These are phyloP conservation scores for Ceratobasidium sp. DNA, from an alignment of 1,284 basidiomycete genomes.

Conservation along the genomic window DNA sequence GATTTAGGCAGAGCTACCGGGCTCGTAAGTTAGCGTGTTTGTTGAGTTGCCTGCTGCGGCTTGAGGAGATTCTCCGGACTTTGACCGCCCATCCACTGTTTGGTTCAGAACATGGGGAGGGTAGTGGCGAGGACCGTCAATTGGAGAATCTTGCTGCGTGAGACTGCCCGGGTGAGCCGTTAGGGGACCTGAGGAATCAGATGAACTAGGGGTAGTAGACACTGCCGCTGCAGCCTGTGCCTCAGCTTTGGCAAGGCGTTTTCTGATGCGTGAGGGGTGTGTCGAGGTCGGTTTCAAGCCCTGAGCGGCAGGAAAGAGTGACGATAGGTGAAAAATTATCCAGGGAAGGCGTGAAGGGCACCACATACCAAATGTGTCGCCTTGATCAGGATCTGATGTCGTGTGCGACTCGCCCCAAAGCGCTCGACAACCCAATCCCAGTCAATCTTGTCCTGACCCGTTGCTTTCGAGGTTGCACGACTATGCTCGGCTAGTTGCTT, in stretches of 20 bases:
- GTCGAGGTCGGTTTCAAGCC: slow-evolving; percentile 40
- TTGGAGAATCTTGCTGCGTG: slow-evolving; percentile 18
- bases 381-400: slow-evolving; percentile 43
- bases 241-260: slow-evolving; percentile 39
- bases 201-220: slow-evolving; percentile 30
- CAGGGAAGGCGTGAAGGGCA: slow-evolving; percentile 1
- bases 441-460: slow-evolving; percentile 38
- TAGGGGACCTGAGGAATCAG: slow-evolving; percentile 17
- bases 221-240: slow-evolving; percentile 23
- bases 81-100: slow-evolving; percentile 31
- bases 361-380: slow-evolving; percentile 36
- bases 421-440: slow-evolving; percentile 42
- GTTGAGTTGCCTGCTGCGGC: slow-evolving; percentile 13
- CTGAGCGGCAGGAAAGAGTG: not conserved
- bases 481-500: slow-evolving; percentile 39
- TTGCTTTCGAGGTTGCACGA: slow-evolving; percentile 25
- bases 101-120: slow-evolving; percentile 26
- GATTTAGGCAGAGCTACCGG: slow-evolving; percentile 41
- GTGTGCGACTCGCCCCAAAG: slow-evolving; percentile 42
- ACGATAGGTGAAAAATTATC: slow-evolving; percentile 4
- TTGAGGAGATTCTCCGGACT: slow-evolving; percentile 41
- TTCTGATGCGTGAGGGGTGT: slow-evolving; percentile 41
- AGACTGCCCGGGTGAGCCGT: slow-evolving; percentile 8
- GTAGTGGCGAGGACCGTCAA: slow-evolving; percentile 26
- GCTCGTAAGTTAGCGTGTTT: slow-evolving; percentile 12